Base-by-base conservation (phyloP, 768 basidiomycete genomes). In the Suillus lakei region DNA sequence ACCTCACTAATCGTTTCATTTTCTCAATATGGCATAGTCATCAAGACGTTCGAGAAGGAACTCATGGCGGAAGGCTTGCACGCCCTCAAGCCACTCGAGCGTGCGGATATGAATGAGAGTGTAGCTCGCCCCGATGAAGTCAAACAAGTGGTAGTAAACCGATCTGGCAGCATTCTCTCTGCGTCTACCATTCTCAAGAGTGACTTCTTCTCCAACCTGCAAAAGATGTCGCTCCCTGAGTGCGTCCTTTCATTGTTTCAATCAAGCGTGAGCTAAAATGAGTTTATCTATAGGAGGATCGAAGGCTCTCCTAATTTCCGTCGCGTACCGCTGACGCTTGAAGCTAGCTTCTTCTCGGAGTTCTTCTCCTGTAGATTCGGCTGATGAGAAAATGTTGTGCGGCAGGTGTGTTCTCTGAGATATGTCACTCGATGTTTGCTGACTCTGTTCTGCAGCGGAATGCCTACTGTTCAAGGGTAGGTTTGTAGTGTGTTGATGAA, bases 211-310 rank as follows among this genome's bases (percentile, higher is more conserved):
- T 88, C 88, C 7, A 93, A 93, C 73, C 74, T 99, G 38, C 98
- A 99, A 79, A 99, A 98, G 81, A 95, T 98, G 89, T 93, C 93
- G 4, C 81, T 99, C 3, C 93, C 96, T 0, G 98, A 99, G 92
- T 96, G 66, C 67, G 90, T 80, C 4, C 30, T 67, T 61, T 21
- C 38, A 64, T 43, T n/a, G 54, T 38, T 34, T 44, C 34, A 30
- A 51, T 34, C 58, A n/a, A 54, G n/a, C 28, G 30, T 60, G 34
- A 36, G 61, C 39, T 63, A 69, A 26, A 63, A 60, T 32, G 4
- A 26, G 16, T 1, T 62, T 67, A 15, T 39, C 16, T 38, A 16
- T 68, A 89, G 91, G 72, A 91, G 95, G 21, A 94, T 99, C 46
- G 95, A 98, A 16, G 97, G 97, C 9, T 86, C 95, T 1, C 95